Base-by-base conservation (phyloP, 768 basidiomycete genomes). In the Leccinum pellstonianum region DNA sequence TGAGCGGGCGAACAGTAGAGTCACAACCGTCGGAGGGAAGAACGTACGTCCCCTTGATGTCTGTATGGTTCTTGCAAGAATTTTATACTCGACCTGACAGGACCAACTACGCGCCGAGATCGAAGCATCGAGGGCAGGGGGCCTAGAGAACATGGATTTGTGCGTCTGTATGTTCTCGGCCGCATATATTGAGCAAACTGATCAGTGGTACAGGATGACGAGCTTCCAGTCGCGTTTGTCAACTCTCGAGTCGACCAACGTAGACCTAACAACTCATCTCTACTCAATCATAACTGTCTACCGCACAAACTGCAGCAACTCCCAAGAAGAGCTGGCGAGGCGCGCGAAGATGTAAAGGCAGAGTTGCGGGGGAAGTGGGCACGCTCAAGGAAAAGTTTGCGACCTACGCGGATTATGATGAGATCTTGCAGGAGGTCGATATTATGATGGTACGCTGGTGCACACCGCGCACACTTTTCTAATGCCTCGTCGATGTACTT, bases 51-150 rank as follows among this genome's bases (percentile, higher is more conserved):
- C 21, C 21, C 21, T 23, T 23, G 21, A 23, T 23, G 21, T 23
- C 21, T 23, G 21, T 23, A 23, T 23, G 21, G 21, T 23, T 23
- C 27, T 27, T 6, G 25, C 19, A 25, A 25, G 17, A 7, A 21
- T 8, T 29, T 35, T 21, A 21, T 50, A 25, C 11, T 21, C n/a
- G 7, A 47, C 7, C 2, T 46, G 15, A 60, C 68, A 95, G 93
- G 97, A 98, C 78, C 81, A 93, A n/a, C 80, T 99, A n/a, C 86
- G 96, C 11, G 93, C 95, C 21, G 95, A 98, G 73, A 96, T 98
- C 51, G 97, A 98, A 73, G 81, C 88, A 0, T 86, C 95, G 52
- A 87, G 91, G 55, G 88, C 86, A 54, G 95, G 91, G 12, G 84
- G 79, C 21, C 21, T 21, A 55, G 88, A 92, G 62, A 78, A 82